Evolutionary conservation across 164 flowering plant species (phyloP).

Genomic region (Vitis amurensis): DNA sequence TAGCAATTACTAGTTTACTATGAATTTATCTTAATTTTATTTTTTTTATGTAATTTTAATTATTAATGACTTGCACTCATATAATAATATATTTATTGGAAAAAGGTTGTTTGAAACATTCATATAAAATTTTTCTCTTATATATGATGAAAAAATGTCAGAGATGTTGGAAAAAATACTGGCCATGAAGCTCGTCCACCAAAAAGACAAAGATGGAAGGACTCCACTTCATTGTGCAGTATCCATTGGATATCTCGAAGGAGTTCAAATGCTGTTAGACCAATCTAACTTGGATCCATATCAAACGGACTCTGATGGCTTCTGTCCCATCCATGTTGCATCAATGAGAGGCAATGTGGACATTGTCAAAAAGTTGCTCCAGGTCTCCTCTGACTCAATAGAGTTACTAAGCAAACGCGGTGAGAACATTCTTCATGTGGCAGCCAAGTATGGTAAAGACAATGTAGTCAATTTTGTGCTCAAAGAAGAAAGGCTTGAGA

Average conservation of each 20-base stretch:
- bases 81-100: no score
- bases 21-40: no score
- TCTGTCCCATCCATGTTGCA: conserved; percentile 11
- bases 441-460: conserved; percentile 12
- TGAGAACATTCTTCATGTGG: conserved; percentile 17
- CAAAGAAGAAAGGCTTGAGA: background rate
- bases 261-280: background rate
- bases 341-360: conserved; percentile 2
- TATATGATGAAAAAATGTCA: background rate
- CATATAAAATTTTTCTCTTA: no score
- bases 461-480: conserved; percentile 8
- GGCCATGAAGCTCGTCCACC: background rate
- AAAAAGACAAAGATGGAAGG: conserved; percentile 2
- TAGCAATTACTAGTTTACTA: no score
- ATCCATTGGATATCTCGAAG: conserved; percentile 5
- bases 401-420: conserved; percentile 3
- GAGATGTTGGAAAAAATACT: background rate
- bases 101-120: no score
- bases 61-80: no score
- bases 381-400: background rate
- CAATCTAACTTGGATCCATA: no score
- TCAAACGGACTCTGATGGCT: no score
- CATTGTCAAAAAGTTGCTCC: conserved; percentile 5
- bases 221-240: conserved; percentile 14
- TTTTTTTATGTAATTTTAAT: no score